Conservation (phyloP, 2,329 filamentous ascomycete species). For the Penicillium sp. region DNA sequence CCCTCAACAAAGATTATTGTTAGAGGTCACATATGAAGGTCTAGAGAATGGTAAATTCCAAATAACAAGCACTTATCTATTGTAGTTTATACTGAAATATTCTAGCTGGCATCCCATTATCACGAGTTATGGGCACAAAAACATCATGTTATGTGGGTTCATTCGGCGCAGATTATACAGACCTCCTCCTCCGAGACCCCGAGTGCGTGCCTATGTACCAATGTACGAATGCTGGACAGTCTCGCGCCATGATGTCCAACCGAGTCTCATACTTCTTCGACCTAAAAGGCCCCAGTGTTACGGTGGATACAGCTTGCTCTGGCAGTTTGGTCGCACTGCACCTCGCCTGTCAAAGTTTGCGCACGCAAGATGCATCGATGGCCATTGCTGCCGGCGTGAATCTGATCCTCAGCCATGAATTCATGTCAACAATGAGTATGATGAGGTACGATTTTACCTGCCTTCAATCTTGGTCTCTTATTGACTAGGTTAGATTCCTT, state of each 20-base stretch:
- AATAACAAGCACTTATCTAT: not conserved
- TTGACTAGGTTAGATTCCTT: slow-evolving; percentile 23
- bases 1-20: slow-evolving; percentile 35
- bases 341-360: slow-evolving; percentile 35
- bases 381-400: slow-evolving; percentile 34
- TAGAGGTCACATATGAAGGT: slow-evolving; percentile 37
- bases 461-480: accelerated
- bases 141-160: slow-evolving; percentile 38
- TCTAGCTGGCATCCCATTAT: slow-evolving; percentile 34
- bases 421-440: slow-evolving; percentile 31
- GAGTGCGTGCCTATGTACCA: slow-evolving; percentile 33
- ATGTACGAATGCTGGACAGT: slow-evolving; percentile 33
- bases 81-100: not conserved
- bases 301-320: slow-evolving; percentile 42
- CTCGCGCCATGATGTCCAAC: slow-evolving; percentile 34
- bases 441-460: not conserved
- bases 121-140: slow-evolving; percentile 30
- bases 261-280: slow-evolving; percentile 41
- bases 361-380: slow-evolving; percentile 27
- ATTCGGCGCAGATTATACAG: slow-evolving; percentile 36
- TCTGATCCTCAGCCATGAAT: slow-evolving; percentile 33
- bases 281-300: slow-evolving; percentile 34
- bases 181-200: slow-evolving; percentile 36
- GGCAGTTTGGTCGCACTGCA: slow-evolving; percentile 39
- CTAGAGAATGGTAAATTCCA: slow-evolving; percentile 33